Evolutionary conservation across 2,329 filamentous ascomycete species (phyloP), one percentile per base, ranked within the genome.

Genomic region (Clonostachys solani): DNA sequence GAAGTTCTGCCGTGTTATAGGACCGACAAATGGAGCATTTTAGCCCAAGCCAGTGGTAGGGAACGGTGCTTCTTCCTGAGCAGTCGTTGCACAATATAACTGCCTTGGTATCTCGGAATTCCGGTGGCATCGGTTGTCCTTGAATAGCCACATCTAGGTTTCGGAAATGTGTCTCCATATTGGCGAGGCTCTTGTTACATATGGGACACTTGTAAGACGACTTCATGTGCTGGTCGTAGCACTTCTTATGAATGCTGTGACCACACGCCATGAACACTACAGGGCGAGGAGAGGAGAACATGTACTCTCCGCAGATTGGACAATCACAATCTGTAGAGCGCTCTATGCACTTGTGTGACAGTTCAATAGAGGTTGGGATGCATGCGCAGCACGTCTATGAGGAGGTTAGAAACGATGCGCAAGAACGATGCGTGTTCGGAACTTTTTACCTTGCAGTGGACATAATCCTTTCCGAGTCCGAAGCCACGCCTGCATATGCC

Each of bases 201-300:
- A 96, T 91, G 1, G 92, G 94, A 59, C 94, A 99, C 60, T 92
- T 95, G 72, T 97, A 99, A 6, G 92, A 95, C 5, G 83, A 84
- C 57, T 86, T 85, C 74, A 95, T 92, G 62, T 96, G 88, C 56
- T 94, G 82, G 42, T 89, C 82, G 60, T 95, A 94, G 68, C 94
- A 99, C 49, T 81, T 82, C 58, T 87, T 85, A 67, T 99, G 94
- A 62, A 99, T 95, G 60, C 92, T 95, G 64, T 99, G 94, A 3
- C 94, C 94, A 64, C 94, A 99, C 37, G 83, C 81, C 87, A 99
- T 94, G 60, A 95, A 95, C 18, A 96, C 90, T 8, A 97, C 91
- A 0, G 88, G 84, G 47, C 84, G 83, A 4, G 89, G 87, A 9
- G 92, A 96, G 3, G 88, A 95, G 65, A 97, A 97, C 75, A 99